A percentile compares a stretch with the other conserved stretches of the same genome.
Conservation (phyloP, 345 rosid genomes). For the Clausena lansium region DNA sequence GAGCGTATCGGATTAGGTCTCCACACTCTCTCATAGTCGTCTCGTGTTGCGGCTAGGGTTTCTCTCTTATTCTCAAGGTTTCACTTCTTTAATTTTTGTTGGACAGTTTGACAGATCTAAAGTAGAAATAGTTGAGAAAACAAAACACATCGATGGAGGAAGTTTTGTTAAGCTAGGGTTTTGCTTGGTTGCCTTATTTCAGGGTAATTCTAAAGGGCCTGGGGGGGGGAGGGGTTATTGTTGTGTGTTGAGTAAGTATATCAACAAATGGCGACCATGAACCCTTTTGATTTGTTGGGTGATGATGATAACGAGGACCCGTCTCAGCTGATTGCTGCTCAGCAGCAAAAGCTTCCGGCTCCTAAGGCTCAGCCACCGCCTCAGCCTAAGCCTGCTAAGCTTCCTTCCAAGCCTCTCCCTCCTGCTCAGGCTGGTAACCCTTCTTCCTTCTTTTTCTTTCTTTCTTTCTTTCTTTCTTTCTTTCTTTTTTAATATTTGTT, state of each 20-base stretch:
- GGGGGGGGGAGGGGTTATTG: neutral
- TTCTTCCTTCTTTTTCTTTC: neutral
- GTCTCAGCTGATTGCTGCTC: constrained; percentile 53
- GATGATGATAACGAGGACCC: constrained; percentile 79
- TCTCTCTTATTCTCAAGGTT: constrained; percentile 7
- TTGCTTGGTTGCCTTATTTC: constrained; percentile 25
- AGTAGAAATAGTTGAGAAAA: neutral
- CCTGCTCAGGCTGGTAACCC: constrained; percentile 79
- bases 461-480: neutral
- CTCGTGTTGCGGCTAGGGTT: constrained; percentile 42
- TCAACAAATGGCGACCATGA: constrained; percentile 64
- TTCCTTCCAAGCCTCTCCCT: constrained; percentile 69
- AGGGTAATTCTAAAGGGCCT: no score
- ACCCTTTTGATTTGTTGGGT: constrained; percentile 80
- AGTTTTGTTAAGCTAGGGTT: constrained; percentile 28
- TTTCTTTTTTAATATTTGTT: neutral
- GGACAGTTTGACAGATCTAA: constrained; percentile 14
- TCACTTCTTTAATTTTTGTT: neutral
- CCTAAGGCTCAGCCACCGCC: constrained; percentile 32
- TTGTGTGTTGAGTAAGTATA: neutral
- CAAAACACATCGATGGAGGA: constrained; percentile 26
- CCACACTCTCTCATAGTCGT: neutral
- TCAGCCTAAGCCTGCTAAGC: constrained; percentile 53
- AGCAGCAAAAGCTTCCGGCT: constrained; percentile 33
- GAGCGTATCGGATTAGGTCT: constrained; percentile 16